Evolutionary conservation across 306 rosid species (phyloP).

Genomic region (Prunus mira): DNA sequence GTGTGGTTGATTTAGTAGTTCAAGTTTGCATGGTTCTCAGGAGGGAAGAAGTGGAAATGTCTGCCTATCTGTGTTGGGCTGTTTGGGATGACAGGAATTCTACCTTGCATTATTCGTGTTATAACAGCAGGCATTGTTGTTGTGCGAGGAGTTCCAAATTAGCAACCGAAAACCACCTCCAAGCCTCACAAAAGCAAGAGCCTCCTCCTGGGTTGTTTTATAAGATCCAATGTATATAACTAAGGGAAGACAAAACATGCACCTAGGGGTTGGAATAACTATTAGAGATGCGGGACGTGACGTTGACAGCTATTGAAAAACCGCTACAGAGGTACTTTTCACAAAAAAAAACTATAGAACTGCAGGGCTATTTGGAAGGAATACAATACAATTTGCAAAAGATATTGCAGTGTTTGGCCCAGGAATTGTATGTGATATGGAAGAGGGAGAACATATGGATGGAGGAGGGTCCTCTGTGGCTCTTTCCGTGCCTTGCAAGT

Average conservation of each 20-base stretch:
- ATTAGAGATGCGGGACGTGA: neutral
- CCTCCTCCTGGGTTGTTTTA: conserved; percentile 5
- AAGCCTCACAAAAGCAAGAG: conserved; percentile 1
- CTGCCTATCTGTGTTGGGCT: neutral
- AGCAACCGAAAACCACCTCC: neutral
- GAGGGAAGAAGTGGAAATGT: conserved; percentile 1
- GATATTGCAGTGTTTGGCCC: neutral
- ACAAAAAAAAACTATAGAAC: neutral
- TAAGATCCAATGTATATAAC: conserved; percentile 4
- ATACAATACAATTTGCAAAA: neutral
- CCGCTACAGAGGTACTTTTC: neutral
- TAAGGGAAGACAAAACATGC: neutral
- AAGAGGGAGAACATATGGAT: neutral
- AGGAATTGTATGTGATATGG: conserved; percentile 6
- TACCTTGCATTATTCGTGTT: neutral
- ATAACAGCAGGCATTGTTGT: neutral
- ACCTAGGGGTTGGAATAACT: conserved; percentile 4
- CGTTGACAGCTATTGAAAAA: neutral
- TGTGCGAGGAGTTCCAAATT: conserved; percentile 6
- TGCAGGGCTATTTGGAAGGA: neutral
- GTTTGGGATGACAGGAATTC: neutral
- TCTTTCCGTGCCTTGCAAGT: neutral
- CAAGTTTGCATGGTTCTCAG: neutral
- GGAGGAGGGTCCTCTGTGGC: neutral
- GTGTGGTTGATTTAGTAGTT: conserved; percentile 1